Percentiles rank a stretch among this genome's conserved stretches.
These are phyloP conservation scores for Tilletia walkeri DNA, from an alignment of 1,284 basidiomycete genomes.

Conservation along the genomic window DNA sequence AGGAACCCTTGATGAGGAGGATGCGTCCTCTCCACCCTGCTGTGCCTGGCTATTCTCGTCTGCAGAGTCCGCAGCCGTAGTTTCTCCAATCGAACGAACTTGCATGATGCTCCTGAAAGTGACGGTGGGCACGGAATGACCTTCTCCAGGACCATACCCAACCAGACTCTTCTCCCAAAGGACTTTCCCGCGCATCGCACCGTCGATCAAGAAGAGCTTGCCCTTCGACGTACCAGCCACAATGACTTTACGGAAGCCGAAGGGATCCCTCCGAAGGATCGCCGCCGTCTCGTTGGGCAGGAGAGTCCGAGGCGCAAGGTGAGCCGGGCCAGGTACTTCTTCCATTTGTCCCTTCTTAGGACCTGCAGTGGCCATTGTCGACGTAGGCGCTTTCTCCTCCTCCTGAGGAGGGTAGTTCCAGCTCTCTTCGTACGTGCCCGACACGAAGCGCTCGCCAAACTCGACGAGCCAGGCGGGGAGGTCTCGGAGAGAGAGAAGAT, in stretches of 20 bases:
- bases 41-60: not conserved
- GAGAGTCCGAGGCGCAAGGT: conserved; percentile 2
- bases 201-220: conserved; percentile 79
- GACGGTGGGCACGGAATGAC: conserved; percentile 37
- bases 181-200: conserved; percentile 65
- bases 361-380: conserved; percentile 8
- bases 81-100: conserved; percentile 37
- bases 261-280: conserved; percentile 63
- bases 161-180: conserved; percentile 53
- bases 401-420: conserved; percentile 59
- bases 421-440: conserved; percentile 60
- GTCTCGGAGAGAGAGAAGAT: conserved; percentile 60
- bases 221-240: conserved; percentile 71
- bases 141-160: conserved; percentile 50
- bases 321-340: not conserved
- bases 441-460: conserved; percentile 72
- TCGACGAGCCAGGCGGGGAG: conserved; percentile 70
- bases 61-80: not conserved
- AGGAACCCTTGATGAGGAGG: not conserved
- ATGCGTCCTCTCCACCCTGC: not conserved
- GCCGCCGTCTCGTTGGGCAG: conserved; percentile 9
- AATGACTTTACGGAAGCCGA: conserved; percentile 83
- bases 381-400: conserved; percentile 48
- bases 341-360: not conserved
- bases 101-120: conserved; percentile 41